Base-by-base conservation (phyloP, 805 yeast species). In the Lachancea waltii region DNA sequence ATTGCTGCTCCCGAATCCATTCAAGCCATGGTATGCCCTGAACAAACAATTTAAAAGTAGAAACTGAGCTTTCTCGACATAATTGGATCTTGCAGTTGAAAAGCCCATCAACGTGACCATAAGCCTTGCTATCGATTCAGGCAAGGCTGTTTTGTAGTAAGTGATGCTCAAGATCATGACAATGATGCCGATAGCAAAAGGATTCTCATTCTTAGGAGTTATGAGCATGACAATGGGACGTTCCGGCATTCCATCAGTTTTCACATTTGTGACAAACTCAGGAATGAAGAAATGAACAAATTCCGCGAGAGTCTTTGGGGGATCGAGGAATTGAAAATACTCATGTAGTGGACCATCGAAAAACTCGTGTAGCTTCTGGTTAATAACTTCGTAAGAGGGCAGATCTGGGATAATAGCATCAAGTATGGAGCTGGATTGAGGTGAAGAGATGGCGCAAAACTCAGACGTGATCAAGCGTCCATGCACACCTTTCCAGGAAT, bases 51-150 rank as follows among this genome's bases (percentile, higher is more conserved):
- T 30, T 10, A 58, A 37, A 11, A 58, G 30, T 7, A 57, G 39
- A 26, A 53, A 49, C 36, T 59, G 64, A 1, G 54, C 48, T 27
- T 51, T 49, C 34, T 61, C 65, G 6, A 58, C 27, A 30, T 39
- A 60, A 34, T 44, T 47, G 9, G 45, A 41, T 33, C 58, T 58
- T 2, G 50, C 48, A 5, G 58, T 46, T 5, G 48, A 27, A 15
- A 51, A 46, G 2, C 65, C 65, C n/a, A 45, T 40, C 23, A 61
- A 28, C 32, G 42, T 46, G 1, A 48, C 43, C 9, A 50, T 34
- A 19, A 58, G 53, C 14, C 38, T 31, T n/a, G 40, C 35, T 7
- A 60, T 25, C 3, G 51, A 30, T 1, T 30, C 24, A 5, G 64
- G 64, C 1, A 45, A 22, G 9, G 28, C 17, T 13, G 32, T 21